These are phyloP conservation scores for Daldinia eschscholtzii DNA, from an alignment of 2,329 filamentous ascomycete species.

Conservation along the genomic window DNA sequence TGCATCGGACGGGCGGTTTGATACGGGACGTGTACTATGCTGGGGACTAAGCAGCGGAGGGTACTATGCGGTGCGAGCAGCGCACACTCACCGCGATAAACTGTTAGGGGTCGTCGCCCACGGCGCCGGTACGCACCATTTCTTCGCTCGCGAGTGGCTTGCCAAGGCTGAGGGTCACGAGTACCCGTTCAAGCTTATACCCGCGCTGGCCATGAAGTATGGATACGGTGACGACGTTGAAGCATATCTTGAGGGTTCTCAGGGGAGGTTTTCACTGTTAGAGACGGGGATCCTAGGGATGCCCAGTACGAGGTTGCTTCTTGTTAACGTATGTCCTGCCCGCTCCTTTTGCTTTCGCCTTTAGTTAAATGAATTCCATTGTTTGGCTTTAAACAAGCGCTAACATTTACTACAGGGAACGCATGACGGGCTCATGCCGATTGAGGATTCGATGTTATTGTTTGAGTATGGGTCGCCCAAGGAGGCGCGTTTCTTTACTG, in stretches of 20 bases:
- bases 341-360: background rate
- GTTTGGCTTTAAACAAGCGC: background rate
- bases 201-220: slow-evolving; percentile 71
- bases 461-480: slow-evolving; percentile 75
- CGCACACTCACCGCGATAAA: slow-evolving; percentile 71
- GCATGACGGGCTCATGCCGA: slow-evolving; percentile 74
- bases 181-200: slow-evolving; percentile 71
- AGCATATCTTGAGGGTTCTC: slow-evolving; percentile 66
- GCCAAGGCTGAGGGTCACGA: slow-evolving; percentile 73
- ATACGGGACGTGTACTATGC: slow-evolving; percentile 68
- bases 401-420: slow-evolving; percentile 61
- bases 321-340: slow-evolving; percentile 67
- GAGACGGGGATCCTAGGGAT: slow-evolving; percentile 68
- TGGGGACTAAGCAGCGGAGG: slow-evolving; percentile 77
- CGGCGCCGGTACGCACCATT: slow-evolving; percentile 73
- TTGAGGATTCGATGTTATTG: slow-evolving; percentile 74
- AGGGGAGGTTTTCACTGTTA: slow-evolving; percentile 73
- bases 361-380: background rate
- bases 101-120: slow-evolving; percentile 71
- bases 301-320: slow-evolving; percentile 67
- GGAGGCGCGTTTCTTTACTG: slow-evolving; percentile 73
- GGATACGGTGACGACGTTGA: slow-evolving; percentile 66
- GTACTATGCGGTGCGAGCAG: slow-evolving; percentile 76
- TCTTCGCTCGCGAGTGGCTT: slow-evolving; percentile 71
- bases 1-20: slow-evolving; percentile 60